Evolutionary conservation across 768 basidiomycete species (phyloP), one percentile per base, ranked within the genome.

Genomic region (Albatrellus ellisii): DNA sequence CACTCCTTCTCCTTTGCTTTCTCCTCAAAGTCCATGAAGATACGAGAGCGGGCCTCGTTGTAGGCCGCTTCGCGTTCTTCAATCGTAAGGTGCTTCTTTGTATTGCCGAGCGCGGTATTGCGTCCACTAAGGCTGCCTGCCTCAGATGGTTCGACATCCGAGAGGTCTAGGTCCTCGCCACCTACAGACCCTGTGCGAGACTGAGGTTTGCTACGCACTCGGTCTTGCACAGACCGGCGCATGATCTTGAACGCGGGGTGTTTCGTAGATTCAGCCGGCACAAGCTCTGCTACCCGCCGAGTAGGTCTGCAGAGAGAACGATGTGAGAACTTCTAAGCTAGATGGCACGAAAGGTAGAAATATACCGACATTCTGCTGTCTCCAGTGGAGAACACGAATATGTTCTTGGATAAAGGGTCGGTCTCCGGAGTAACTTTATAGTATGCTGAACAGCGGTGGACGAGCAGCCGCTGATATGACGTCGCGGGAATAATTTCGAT

Each of bases 61-160:
- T 90, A 90, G n/a, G 85, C 88, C 0, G 83, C 88, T 54, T 84
- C 85, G 25, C 87, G 79, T 57, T 90, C 79, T 53, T 84, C 81
- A 18, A 90, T 77, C 2, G 88, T 88, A 65, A 76, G 74, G 24
- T 71, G 70, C 54, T 81, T 77, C 64, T 79, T 85, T 52, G 60
- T 70, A 46, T 72, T 65, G 36, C 48, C 46, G 27, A 70, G 72
- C 4, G 77, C 73, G 17, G 70, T 63, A 52, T 69, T 80, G 56
- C 79, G 15, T 75, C 77, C 41, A n/a, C 79, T 80, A 17, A 76
- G 57, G 55, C 82, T 85, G n/a, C 84, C 83, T 8, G 80, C 62
- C 54, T 87, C 85, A 12, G 83, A 86, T 9, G 81, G 79, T 48
- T 87, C 85, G 32, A 73, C 66, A 54, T 88, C 85, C 22, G 85